Evolutionary conservation across 129 eudicot species (phyloP).

Genomic region (Silybum marianum): DNA sequence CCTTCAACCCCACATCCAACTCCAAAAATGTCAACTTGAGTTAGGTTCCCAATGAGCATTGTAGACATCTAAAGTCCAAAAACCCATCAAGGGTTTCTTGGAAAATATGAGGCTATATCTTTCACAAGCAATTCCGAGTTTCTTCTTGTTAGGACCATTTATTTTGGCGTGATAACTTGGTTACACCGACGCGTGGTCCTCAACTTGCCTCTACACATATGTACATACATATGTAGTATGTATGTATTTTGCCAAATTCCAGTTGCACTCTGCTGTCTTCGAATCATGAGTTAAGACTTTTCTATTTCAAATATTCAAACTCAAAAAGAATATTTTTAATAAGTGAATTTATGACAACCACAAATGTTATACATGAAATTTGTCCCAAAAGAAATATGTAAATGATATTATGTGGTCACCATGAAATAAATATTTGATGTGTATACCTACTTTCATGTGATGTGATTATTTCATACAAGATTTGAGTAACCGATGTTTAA

Average conservation of each 20-base stretch:
- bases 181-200: background rate
- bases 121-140: background rate
- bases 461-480: background rate
- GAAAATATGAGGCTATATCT: background rate
- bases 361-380: background rate
- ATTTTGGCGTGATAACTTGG: background rate
- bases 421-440: background rate
- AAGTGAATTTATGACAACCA: background rate
- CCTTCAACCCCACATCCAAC: background rate
- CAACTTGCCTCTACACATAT: background rate
- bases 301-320: slow-evolving; percentile 3
- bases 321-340: background rate
- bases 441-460: background rate
- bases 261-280: background rate
- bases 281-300: background rate
- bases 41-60: background rate
- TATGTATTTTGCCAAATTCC: background rate
- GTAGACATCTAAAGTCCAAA: background rate
- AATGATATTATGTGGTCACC: background rate
- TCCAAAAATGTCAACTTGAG: background rate
- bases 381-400: background rate
- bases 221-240: background rate
- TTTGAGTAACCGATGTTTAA: background rate
- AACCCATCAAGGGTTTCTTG: background rate
- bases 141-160: background rate